These are phyloP conservation scores for Aspergillus versicolor DNA, from an alignment of 2,329 filamentous ascomycete species.

Conservation along the genomic window DNA sequence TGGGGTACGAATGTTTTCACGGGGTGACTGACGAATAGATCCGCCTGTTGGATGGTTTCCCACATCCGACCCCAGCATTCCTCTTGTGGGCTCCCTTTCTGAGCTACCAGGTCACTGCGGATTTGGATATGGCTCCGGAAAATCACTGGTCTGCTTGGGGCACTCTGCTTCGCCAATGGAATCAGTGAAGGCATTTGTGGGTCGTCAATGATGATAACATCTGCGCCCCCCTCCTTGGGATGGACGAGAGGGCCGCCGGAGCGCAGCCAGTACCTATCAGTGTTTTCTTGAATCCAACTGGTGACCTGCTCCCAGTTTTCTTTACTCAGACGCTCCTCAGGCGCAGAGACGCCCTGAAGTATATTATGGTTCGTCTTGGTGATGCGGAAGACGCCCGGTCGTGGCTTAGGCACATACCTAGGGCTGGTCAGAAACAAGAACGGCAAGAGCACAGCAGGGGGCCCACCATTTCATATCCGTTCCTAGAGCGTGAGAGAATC, in stretches of 20 bases:
- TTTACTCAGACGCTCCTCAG: conserved; percentile 62
- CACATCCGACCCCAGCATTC: conserved; percentile 76
- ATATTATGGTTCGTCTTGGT: conserved; percentile 91
- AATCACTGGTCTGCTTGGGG: conserved; percentile 72
- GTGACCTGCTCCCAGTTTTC: conserved; percentile 64
- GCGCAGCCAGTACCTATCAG: conserved; percentile 70
- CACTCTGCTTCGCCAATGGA: conserved; percentile 68
- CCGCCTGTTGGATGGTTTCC: conserved; percentile 67
- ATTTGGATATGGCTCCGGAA: conserved; percentile 85
- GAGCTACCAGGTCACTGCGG: conserved; percentile 67
- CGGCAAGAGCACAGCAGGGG: no score
- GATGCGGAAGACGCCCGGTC: conserved; percentile 75
- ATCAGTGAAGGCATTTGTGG: conserved; percentile 82
- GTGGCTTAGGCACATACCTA: conserved; percentile 73
- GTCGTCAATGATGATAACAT: conserved; percentile 77
- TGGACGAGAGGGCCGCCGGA: conserved; percentile 65
- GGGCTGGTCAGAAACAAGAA: background rate
- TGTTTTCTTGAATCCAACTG: conserved; percentile 72
- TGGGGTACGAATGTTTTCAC: conserved; percentile 72
- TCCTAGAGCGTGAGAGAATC: conserved; percentile 65
- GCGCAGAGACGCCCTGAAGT: conserved; percentile 71
- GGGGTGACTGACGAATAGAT: conserved; percentile 80
- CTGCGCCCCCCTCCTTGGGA: conserved; percentile 68
- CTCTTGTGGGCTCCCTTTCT: conserved; percentile 64
- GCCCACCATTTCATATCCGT: conserved; percentile 73